phyloP scores from a whole-genome alignment of 2,329 filamentous ascomycete species.

The Calonectria hawksworthii region DNA sequence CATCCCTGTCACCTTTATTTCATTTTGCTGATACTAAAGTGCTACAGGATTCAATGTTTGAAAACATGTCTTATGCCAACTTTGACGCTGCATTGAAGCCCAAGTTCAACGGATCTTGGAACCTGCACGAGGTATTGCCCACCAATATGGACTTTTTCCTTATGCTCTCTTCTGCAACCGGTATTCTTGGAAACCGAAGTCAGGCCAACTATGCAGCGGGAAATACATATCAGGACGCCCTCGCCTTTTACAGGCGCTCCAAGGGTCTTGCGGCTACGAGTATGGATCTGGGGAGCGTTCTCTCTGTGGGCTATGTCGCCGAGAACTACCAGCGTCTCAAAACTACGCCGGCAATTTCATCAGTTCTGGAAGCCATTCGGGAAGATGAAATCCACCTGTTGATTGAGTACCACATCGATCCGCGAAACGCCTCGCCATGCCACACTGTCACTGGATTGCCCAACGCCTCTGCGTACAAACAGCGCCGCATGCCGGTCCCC shows the following conservation, averaged over 20 bases:
- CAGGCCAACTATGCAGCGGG: slow-evolving; percentile 12
- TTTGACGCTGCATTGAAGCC: slow-evolving; percentile 5
- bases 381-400: slow-evolving; percentile 4
- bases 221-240: slow-evolving; percentile 2
- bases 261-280: neutral
- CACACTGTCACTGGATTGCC: slow-evolving; percentile 16
- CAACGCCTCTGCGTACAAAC: neutral
- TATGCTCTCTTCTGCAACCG: slow-evolving; percentile 3
- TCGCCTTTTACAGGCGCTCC: neutral
- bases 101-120: slow-evolving; percentile 17
- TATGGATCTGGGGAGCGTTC: neutral
- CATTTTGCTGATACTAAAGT: neutral
- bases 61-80: slow-evolving; percentile 9
- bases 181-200: slow-evolving; percentile 6
- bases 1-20: neutral
- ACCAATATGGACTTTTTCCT: slow-evolving; percentile 10
- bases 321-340: slow-evolving; percentile 1
- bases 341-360: neutral
- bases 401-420: slow-evolving; percentile 6
- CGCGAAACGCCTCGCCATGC: neutral
- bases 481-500: slow-evolving; percentile 16
- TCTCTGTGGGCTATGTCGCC: neutral
- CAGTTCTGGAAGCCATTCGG: neutral
- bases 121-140: slow-evolving; percentile 1
- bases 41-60: slow-evolving; percentile 5